Evolutionary conservation across 805 yeast genomes (phyloP), one percentile per base, ranked within the genome.

Genomic region (Starmerella scarabaei): DNA sequence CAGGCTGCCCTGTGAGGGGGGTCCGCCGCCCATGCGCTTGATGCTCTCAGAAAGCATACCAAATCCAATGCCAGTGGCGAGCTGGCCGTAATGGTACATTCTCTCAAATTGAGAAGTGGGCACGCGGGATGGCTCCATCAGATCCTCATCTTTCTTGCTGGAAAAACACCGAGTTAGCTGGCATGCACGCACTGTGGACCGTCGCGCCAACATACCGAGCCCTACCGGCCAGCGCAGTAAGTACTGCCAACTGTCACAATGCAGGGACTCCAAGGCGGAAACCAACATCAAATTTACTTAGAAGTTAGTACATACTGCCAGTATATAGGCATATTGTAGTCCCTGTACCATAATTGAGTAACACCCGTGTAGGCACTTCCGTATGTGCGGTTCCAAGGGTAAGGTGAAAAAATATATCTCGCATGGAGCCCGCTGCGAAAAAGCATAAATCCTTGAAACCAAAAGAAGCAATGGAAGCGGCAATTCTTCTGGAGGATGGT

Each of bases 1-100:
- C 33, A 84, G 56, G 21, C 69, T 63, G 2, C 80, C 79, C 38
- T 39, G 18, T 34, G 35, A 43, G 8, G 21, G 18, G 11, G 32
- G 21, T 14, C 38, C 38, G 11, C 56, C 55, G 6, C 56, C 56
- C 40, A 75, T 68, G 31, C 85, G 74, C 43, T 76, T 70, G 31
- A 86, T 58, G 1, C 93, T 79, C 51, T 84, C 91, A 16, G 74
- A 65, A 0, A 94, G 75, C 20, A 82, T 88, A 28, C 88, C 85
- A 9, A 82, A 49, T 1, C 95, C 93, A 55, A 91, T 76, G 1
- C 88, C 83, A 0, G 97, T 93, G 1, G 96, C 97, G 24, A 91
- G 63, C 2, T 82, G 66, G 8, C 97, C 96, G 57, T 86, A 91
- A 60, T 91, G 98, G 56, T 85, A 84, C 36, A 91, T 68, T 45